Conservation (phyloP, 1,284 basidiomycete genomes). For the Athelia sp. region DNA sequence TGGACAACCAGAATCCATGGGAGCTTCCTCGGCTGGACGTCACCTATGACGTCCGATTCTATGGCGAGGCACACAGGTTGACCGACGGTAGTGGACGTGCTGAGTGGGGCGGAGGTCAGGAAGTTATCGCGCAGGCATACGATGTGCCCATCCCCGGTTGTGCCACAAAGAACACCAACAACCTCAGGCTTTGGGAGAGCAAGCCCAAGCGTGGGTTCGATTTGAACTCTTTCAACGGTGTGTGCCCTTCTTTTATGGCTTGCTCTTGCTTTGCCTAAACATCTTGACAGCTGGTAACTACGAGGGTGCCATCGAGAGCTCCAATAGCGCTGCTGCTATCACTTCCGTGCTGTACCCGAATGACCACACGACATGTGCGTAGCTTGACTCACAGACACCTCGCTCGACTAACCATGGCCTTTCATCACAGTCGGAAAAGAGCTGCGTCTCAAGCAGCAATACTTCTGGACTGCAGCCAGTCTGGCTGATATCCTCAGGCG, state of each 20-base stretch:
- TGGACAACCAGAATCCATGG: slow-evolving; percentile 85
- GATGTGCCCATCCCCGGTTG: slow-evolving; percentile 91
- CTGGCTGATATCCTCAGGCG: slow-evolving; percentile 83
- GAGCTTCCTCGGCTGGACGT: slow-evolving; percentile 86
- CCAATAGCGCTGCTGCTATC: slow-evolving; percentile 86
- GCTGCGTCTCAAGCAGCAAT: slow-evolving; percentile 90
- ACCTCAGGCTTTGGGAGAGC: slow-evolving; percentile 77
- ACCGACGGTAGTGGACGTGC: slow-evolving; percentile 58
- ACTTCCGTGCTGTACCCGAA: slow-evolving; percentile 88
- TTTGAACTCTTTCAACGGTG: slow-evolving; percentile 87
- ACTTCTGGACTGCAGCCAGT: slow-evolving; percentile 87
- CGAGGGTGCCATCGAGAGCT: slow-evolving; percentile 78
- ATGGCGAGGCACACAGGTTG: slow-evolving; percentile 72
- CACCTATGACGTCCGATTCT: slow-evolving; percentile 78
- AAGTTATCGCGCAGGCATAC: slow-evolving; percentile 82
- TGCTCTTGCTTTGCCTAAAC: not conserved
- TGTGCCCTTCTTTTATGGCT: slow-evolving; percentile 6
- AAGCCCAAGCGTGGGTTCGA: slow-evolving; percentile 91
- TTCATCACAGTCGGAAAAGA: slow-evolving; percentile 73
- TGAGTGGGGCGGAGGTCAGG: slow-evolving; percentile 85
- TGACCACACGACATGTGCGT: slow-evolving; percentile 68
- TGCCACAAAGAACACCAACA: slow-evolving; percentile 73
- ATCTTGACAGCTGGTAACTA: slow-evolving; percentile 73
- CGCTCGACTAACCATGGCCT: not conserved
- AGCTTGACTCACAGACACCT: not conserved